Percentiles rank a stretch among this genome's conserved stretches.
Evolutionary conservation across 805 yeast species (phyloP).

Genomic region (Wickerhamiella azyma): DNA sequence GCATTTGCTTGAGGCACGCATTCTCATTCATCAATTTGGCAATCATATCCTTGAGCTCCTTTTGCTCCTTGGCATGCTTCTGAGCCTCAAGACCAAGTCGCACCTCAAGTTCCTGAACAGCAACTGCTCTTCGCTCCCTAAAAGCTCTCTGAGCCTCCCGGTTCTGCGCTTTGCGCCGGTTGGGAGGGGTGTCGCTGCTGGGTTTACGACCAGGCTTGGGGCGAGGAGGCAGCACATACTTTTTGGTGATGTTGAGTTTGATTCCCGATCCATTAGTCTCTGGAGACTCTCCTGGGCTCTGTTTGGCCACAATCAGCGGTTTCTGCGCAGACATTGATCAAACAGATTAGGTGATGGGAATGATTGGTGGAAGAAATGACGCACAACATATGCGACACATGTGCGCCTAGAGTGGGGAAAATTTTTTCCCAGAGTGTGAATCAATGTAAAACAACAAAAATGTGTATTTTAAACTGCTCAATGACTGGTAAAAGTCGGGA

Average conservation of each 20-base stretch:
- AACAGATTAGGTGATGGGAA: constrained; percentile 15
- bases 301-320: constrained; percentile 5
- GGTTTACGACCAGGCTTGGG: constrained; percentile 55
- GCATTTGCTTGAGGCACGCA: constrained; percentile 26
- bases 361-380: background rate
- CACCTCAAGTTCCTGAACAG: constrained; percentile 43
- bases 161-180: constrained; percentile 39
- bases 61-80: constrained; percentile 61
- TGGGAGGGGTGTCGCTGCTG: constrained; percentile 64
- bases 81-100: constrained; percentile 87
- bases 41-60: constrained; percentile 56
- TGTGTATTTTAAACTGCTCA: too few relatives aligned
- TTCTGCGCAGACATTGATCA: constrained; percentile 11
- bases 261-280: background rate
- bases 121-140: constrained; percentile 75
- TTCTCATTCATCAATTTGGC: constrained; percentile 54
- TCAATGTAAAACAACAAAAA: too few relatives aligned
- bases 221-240: constrained; percentile 76
- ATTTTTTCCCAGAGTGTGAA: too few relatives aligned
- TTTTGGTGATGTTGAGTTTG: constrained; percentile 42
- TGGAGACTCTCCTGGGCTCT: constrained; percentile 4
- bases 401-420: background rate
- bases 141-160: constrained; percentile 65
- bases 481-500: too few relatives aligned
- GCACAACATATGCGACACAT: background rate